Base-by-base conservation (phyloP, 441 rosid species). In the Sinapis alba region DNA sequence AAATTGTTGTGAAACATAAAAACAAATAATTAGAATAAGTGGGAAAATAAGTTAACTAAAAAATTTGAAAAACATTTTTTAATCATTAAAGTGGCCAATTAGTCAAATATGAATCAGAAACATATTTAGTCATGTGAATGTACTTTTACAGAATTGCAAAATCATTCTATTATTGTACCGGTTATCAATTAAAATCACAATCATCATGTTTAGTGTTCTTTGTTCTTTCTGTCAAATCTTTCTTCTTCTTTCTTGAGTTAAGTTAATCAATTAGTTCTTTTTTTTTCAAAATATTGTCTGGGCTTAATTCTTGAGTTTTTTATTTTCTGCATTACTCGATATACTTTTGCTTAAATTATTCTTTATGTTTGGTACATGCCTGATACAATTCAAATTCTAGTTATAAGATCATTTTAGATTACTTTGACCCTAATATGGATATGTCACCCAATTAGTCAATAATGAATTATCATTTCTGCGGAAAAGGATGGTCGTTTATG, bases 141-240 rank as follows among this genome's bases (percentile, higher is more conserved):
- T 12, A 6, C 10, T 2, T 32, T 15, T 67, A 2, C 23, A 34
- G 28, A 50, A 67, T 16, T 24, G 3, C 10, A 26, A 36, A 21
- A 34, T 54, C 62, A 21, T 13, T 68, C 0, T 24, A 54, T 12
- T 32, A 24, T 32, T 51, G 43, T 12, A 50, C 18, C 2, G 10
- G 30, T 2, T 75, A 38, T 50, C 63, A 60, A 27, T 8, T 34
- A 68, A 18, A 68, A 68, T 62, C 38, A 61, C 13, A 68, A 51
- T 68, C 58, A 75, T 61, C 30, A 10, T 62, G 68, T 9, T 50
- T 34, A 3, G 54, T 65, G n/a, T 58, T 28, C 11, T 74, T 57
- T 30, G 7, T 50, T 75, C 32, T 51, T 60, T 68, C 13, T 61
- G 63, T 75, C 73, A 68, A 50, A 11, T 34, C 28, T 67, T 34